These are phyloP conservation scores for Mycena vitilis DNA, from an alignment of 768 basidiomycete genomes.

Conservation along the genomic window DNA sequence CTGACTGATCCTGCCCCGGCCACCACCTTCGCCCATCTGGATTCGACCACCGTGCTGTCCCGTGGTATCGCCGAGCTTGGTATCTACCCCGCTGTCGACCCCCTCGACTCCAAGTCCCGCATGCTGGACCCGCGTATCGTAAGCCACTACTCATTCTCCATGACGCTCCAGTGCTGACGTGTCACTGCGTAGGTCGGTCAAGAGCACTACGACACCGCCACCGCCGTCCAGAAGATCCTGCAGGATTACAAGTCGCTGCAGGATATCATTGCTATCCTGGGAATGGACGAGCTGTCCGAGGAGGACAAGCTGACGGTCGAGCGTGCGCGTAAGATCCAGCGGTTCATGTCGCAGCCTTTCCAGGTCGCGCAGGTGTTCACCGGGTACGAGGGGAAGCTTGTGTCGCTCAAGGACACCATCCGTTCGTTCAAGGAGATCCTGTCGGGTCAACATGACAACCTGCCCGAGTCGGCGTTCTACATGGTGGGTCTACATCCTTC, in stretches of 20 bases:
- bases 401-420: constrained; percentile 94
- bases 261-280: constrained; percentile 99
- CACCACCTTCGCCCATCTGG: constrained; percentile 99
- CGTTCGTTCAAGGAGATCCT: constrained; percentile 99
- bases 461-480: constrained; percentile 98
- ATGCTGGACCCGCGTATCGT: constrained; percentile 99
- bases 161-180: constrained; percentile 11
- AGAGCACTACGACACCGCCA: constrained; percentile 97
- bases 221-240: constrained; percentile 96
- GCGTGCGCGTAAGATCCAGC: constrained; percentile 97
- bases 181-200: constrained; percentile 68
- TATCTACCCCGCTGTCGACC: constrained; percentile 99
- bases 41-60: constrained; percentile 99
- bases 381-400: constrained; percentile 98
- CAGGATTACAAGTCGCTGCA: constrained; percentile 97
- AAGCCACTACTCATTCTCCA: constrained; percentile 45
- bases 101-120: constrained; percentile 98
- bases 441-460: constrained; percentile 84
- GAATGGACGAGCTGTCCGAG: constrained; percentile 99
- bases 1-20: constrained; percentile 99
- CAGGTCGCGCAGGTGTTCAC: constrained; percentile 99
- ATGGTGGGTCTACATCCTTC: constrained; percentile 65
- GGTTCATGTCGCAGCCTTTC: constrained; percentile 99
- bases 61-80: constrained; percentile 99
- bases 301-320: constrained; percentile 99